A percentile compares a stretch with the other conserved stretches of the same genome.
Conservation (phyloP, 176 grass and related monocot species). For the Oropetium thomaeum region DNA sequence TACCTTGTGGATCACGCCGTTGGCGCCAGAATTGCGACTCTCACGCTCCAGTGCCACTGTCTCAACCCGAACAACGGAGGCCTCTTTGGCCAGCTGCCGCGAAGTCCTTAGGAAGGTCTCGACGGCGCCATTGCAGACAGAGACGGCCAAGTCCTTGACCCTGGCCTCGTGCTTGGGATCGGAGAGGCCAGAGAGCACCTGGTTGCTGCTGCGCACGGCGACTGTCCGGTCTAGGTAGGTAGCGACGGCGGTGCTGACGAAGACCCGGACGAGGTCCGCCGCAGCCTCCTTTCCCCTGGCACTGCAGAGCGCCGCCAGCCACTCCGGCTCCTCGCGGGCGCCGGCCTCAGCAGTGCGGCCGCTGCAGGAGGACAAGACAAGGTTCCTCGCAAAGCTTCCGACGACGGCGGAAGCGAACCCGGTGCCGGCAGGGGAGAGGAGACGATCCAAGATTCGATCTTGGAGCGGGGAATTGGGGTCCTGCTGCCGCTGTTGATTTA, state of each 20-base stretch:
- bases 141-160: constrained; percentile 79
- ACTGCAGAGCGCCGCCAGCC: constrained; percentile 56
- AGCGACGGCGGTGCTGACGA: constrained; percentile 65
- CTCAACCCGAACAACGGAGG: neutral
- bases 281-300: constrained; percentile 62
- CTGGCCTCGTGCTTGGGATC: constrained; percentile 62
- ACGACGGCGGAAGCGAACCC: constrained; percentile 69
- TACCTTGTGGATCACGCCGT: constrained; percentile 33
- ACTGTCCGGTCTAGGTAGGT: constrained; percentile 61
- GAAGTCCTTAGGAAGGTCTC: constrained; percentile 76
- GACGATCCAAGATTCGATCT: constrained; percentile 68
- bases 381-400: constrained; percentile 67
- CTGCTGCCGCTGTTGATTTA: neutral
- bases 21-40: neutral
- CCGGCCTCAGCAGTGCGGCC: neutral
- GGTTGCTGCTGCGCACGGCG: constrained; percentile 29
- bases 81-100: constrained; percentile 47
- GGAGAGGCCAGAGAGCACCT: constrained; percentile 38
- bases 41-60: neutral
- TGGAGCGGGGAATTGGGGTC: constrained; percentile 27
- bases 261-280: constrained; percentile 62
- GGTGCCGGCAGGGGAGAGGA: constrained; percentile 56
- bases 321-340: constrained; percentile 30
- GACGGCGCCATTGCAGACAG: constrained; percentile 81
- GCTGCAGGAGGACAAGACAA: constrained; percentile 46